A percentile compares a stretch with the other conserved stretches of the same genome.
Evolutionary conservation across 2,329 filamentous ascomycete genomes (phyloP).

Genomic region (Nemania sp.): DNA sequence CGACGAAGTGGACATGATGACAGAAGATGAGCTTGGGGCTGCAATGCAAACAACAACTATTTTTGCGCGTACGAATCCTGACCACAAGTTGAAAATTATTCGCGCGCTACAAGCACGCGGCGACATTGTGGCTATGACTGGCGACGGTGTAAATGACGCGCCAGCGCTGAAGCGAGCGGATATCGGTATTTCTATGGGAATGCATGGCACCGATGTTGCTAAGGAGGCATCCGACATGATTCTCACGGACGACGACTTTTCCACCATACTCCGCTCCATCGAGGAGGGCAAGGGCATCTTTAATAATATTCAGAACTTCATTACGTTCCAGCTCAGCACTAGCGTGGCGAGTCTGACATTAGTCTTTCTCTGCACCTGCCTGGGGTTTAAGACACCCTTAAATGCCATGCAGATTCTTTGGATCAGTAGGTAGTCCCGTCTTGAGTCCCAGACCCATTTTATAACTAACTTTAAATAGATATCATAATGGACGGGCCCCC

Average conservation of each 20-base stretch:
- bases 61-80: constrained; percentile 93
- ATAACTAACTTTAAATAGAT: constrained; percentile 57
- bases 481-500: constrained; percentile 99
- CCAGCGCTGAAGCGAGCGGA: constrained; percentile 96
- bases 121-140: constrained; percentile 98
- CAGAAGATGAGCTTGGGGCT: constrained; percentile 77
- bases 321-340: constrained; percentile 97
- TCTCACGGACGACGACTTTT: constrained; percentile 85
- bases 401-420: constrained; percentile 99
- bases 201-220: constrained; percentile 91
- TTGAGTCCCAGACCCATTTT: constrained; percentile 7
- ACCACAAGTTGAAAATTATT: constrained; percentile 98
- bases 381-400: constrained; percentile 92
- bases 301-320: constrained; percentile 99
- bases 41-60: constrained; percentile 89
- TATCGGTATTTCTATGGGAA: constrained; percentile 97
- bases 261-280: constrained; percentile 89
- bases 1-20: constrained; percentile 93
- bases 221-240: constrained; percentile 97
- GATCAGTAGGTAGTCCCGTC: constrained; percentile 75
- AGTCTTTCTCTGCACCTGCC: constrained; percentile 87
- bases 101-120: constrained; percentile 86
- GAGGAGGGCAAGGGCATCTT: constrained; percentile 99
- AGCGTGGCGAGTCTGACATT: constrained; percentile 90
- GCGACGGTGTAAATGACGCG: constrained; percentile 96